Evolutionary conservation across 129 eudicot genomes (phyloP).

Genomic region (Chrysanthemum seticuspe): DNA sequence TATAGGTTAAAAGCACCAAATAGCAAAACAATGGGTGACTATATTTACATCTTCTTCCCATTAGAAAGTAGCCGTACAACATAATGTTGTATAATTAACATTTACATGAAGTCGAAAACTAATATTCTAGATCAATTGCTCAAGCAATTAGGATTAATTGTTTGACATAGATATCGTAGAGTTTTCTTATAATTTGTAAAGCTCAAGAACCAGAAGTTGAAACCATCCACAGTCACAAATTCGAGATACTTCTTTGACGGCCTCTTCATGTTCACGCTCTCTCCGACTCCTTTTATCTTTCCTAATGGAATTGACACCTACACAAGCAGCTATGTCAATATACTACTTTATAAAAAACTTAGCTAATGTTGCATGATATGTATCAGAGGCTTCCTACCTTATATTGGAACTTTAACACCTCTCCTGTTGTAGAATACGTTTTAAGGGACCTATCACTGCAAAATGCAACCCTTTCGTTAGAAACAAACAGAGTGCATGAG

Average conservation of each 20-base stretch:
- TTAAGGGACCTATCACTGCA: slow-evolving; percentile 22
- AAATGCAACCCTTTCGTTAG: slow-evolving; percentile 24
- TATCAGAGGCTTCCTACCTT: no score
- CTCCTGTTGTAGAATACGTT: slow-evolving; percentile 28
- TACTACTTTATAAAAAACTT: background rate
- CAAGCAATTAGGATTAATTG: slow-evolving; percentile 7
- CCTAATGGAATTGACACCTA: slow-evolving; percentile 32
- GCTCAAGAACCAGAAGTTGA: slow-evolving; percentile 24
- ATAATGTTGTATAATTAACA: slow-evolving; percentile 1
- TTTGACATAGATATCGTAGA: slow-evolving; percentile 1
- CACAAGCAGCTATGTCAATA: background rate
- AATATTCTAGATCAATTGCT: background rate
- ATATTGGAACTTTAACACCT: slow-evolving; percentile 31
- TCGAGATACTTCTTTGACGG: slow-evolving; percentile 32
- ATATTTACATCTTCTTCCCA: background rate
- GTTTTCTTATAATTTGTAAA: slow-evolving; percentile 9
- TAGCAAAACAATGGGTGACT: background rate
- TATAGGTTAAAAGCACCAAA: background rate
- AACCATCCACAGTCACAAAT: slow-evolving; percentile 21
- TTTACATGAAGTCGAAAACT: background rate
- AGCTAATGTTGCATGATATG: background rate
- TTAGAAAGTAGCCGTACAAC: background rate
- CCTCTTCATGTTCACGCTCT: slow-evolving; percentile 23
- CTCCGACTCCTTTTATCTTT: slow-evolving; percentile 28
- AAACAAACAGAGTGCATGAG: slow-evolving; percentile 21